Percentiles rank a stretch among this genome's conserved stretches.
These are phyloP conservation scores for Xerophyta viscosa DNA, from an alignment of 106 monocot genomes.

Conservation along the genomic window DNA sequence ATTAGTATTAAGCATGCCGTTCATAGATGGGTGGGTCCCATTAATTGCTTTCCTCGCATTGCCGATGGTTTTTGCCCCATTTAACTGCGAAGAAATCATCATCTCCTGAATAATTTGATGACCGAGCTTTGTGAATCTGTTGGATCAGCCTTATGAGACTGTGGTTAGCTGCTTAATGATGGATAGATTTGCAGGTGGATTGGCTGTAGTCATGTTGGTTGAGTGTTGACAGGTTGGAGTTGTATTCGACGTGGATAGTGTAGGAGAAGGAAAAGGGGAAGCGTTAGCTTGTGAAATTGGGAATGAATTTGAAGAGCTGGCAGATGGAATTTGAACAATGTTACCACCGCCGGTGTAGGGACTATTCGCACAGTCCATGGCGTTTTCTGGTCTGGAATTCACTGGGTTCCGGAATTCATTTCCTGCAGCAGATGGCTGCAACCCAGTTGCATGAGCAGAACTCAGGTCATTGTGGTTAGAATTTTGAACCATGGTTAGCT, in stretches of 20 bases:
- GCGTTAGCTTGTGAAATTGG: slow-evolving; percentile 41
- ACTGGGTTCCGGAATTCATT: slow-evolving; percentile 33
- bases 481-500: slow-evolving; percentile 29
- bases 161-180: slow-evolving; percentile 12
- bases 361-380: slow-evolving; percentile 16
- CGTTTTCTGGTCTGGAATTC: slow-evolving; percentile 52
- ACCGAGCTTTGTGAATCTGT: slow-evolving; percentile 69
- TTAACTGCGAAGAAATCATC: slow-evolving; percentile 69
- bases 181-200: slow-evolving; percentile 8
- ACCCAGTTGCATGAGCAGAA: slow-evolving; percentile 13
- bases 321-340: slow-evolving; percentile 38
- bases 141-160: slow-evolving; percentile 33
- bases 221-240: slow-evolving; percentile 16
- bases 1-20: too few species aligned
- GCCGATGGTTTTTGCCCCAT: slow-evolving; percentile 12
- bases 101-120: slow-evolving; percentile 69
- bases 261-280: slow-evolving; percentile 42
- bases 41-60: slow-evolving; percentile 14
- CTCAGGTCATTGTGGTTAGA: slow-evolving; percentile 40
- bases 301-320: slow-evolving; percentile 46
- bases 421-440: slow-evolving; percentile 33
- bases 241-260: slow-evolving; percentile 43
- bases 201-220: slow-evolving; percentile 15
- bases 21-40: background rate
- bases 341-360: slow-evolving; percentile 26